Base-by-base conservation (phyloP, 169 alveolate genomes). In the Plasmodium billcollinsi region DNA sequence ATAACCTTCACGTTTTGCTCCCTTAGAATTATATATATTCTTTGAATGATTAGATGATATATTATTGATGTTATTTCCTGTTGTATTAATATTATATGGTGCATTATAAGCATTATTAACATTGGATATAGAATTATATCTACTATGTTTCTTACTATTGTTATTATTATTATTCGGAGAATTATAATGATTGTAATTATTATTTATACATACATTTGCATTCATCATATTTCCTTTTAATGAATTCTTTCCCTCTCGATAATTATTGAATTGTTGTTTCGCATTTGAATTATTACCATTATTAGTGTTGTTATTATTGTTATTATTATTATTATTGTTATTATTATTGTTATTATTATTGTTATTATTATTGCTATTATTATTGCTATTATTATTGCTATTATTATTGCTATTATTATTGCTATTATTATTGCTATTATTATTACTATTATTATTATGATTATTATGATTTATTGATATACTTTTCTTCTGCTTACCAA, bases 401-500 rank as follows among this genome's bases (percentile, higher is more conserved):
- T 26, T 4, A 24, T 29, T 73, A 54, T 50, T 73, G 24, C 12
- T 69, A 9, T n/a, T 70, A 33, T 70, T 71, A 71, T 11, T 69
- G 15, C 4, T 69, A 15, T 9, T 45, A 45, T 29, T 45, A n/a
- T 15, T 18, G n/a, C 1, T 20, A 14, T 26, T 26, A 59, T 24
- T 24, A 5, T 61, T 18, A 29, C 3, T 6, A 2, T 4, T 21
- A 21, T 62, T 12, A 20, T 63, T 63, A 29, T 29, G 43, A 43
- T n/a, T 58, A 29, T 85, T 67, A 33, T 83, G 86, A 47, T 49
- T 49, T 9, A 69, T 56, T 5, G 74, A 54, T 69, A 9, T 83
- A 33, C 59, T 69, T 29, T 85, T 54, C 54, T 83, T 83, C 61
- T 69, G 91, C 9, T 83, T 47, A 47, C 26, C 54, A 14, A 71